Base-by-base conservation (phyloP, 2,329 filamentous ascomycete species). In the Aspergillus spinulosporus region DNA sequence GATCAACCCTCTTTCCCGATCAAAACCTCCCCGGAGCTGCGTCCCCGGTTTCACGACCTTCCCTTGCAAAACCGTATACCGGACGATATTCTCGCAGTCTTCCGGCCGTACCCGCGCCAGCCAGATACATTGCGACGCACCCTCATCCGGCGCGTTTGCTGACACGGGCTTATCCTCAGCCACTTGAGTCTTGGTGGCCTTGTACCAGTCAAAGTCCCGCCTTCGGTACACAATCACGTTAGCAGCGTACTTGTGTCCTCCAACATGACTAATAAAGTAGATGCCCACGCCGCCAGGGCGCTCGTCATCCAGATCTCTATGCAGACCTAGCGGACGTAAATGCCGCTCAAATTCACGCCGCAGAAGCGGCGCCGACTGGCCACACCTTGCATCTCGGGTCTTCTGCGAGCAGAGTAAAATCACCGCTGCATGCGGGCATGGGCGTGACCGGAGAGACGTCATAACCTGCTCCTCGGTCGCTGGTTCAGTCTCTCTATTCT, bases 231-330 rank as follows among this genome's bases (percentile, higher is more conserved):
- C 81, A 79, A 99, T 89, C 65, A 97, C 85, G 67, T 99, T 99
- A 29, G 94, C 94, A 46, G 88, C 87, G 76, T 96, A 97, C 78
- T 97, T 97, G 79, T 99, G 94, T 0, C 94, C 94, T 29, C 94
- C 94, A 2, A 97, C 92, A 69, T 99, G 94, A 64, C 87, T 93
- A 69, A 97, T 95, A 71, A 97, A 97, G 76, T 96, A 96, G 62
- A 99, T 90, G 0, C 91, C 93, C 4, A 97, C 93, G 9, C 94
- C 94, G 8, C 93, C 93, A 0, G 92, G 91, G 56, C 94, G 79
- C 72, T 92, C 87, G 71, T 99, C 94, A 69, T 95, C 86, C 46
- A 94, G 76, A 70, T 97, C 93, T 31, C 94, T 86, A 72, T 88
- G 92, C 15, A 99, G 77, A 0, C 92, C 92, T 9, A 96, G 79